A percentile compares a stretch with the other conserved stretches of the same genome.
phyloP scores from a whole-genome alignment of 345 rosid species.

The Eucalyptus erythrocorys region DNA sequence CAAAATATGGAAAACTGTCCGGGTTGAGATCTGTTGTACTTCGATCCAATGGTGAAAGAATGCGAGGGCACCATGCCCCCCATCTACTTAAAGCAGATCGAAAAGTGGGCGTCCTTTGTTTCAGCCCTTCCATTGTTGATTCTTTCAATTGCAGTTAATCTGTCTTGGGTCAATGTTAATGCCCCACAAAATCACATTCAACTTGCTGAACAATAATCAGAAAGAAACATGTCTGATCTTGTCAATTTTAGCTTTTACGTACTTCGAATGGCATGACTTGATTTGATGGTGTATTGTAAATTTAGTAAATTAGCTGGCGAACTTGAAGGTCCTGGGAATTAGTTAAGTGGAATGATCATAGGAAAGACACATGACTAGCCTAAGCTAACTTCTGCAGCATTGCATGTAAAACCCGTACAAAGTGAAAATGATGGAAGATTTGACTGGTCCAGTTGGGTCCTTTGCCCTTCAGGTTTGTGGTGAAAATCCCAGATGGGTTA shows the following conservation, averaged over 20 bases:
- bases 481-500: conserved; percentile 85
- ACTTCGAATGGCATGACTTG: neutral
- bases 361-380: neutral
- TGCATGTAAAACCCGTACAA: neutral
- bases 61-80: neutral
- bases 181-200: neutral
- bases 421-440: neutral
- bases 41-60: neutral
- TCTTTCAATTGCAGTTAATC: neutral
- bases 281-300: neutral
- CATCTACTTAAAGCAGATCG: neutral
- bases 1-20: neutral
- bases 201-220: neutral
- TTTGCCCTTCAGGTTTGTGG: conserved; percentile 42
- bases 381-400: neutral
- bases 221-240: neutral
- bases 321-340: neutral
- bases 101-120: neutral
- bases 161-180: neutral
- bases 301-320: neutral
- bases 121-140: neutral
- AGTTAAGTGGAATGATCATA: neutral
- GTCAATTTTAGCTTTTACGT: neutral
- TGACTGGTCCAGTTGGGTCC: neutral
- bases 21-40: neutral